Percentiles rank a stretch among this genome's conserved stretches.
phyloP scores from a whole-genome alignment of 2,329 filamentous ascomycete genomes.

The Sporothrix pallida region DNA sequence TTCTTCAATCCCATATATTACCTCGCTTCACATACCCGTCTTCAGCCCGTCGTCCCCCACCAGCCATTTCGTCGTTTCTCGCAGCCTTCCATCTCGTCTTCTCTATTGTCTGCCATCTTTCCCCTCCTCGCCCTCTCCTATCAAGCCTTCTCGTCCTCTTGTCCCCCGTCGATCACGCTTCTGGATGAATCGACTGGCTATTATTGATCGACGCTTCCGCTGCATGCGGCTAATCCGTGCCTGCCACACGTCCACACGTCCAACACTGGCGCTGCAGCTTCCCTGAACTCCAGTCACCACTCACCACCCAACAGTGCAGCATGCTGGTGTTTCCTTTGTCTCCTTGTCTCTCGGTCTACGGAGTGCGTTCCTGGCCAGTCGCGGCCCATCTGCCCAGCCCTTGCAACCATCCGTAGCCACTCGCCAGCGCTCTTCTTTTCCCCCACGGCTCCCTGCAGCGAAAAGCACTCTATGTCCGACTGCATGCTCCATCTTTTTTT shows the following conservation, averaged over 20 bases:
- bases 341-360: conserved; percentile 1
- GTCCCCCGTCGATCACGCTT: conserved; percentile 31
- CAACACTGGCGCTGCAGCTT: conserved; percentile 23
- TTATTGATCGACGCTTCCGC: conserved; percentile 32
- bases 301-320: background rate
- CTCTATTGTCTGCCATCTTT: background rate
- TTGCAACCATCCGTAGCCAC: background rate
- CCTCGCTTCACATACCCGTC: conserved; percentile 20
- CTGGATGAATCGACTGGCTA: conserved; percentile 36
- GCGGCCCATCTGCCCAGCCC: background rate
- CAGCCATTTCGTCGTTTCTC: conserved; percentile 1
- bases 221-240: conserved; percentile 35
- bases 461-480: conserved; percentile 22
- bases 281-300: conserved; percentile 1
- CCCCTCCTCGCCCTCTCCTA: background rate
- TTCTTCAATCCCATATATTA: background rate
- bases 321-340: background rate
- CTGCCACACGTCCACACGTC: conserved; percentile 28
- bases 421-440: background rate
- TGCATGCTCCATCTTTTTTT: conserved; percentile 15
- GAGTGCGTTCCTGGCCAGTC: conserved; percentile 15
- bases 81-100: background rate
- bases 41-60: conserved; percentile 15
- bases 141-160: conserved; percentile 6
- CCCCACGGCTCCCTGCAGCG: conserved; percentile 31